Base-by-base conservation (phyloP, 108 stramenopile genomes). In the Stephanodiscus triporus region DNA sequence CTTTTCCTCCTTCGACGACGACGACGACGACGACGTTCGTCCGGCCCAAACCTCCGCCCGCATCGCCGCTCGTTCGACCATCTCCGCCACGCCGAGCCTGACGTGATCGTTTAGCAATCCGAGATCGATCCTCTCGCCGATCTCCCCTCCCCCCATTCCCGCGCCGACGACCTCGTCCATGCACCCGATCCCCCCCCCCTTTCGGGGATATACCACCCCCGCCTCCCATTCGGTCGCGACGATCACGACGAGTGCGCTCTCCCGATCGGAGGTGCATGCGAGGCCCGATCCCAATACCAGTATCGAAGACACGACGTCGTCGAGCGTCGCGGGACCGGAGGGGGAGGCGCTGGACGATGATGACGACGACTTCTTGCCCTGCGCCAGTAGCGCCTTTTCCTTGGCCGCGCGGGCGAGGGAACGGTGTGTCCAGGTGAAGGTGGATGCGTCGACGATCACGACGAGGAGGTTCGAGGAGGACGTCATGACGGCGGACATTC, bases 351-450 rank as follows among this genome's bases (percentile, higher is more conserved):
- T n/a, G n/a, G n/a, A n/a, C n/a, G n/a, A n/a, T n/a, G n/a, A n/a
- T n/a, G n/a, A n/a, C n/a, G n/a, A n/a, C n/a, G n/a, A n/a, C n/a
- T n/a, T n/a, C 73, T 93, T 91, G 27, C 77, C 75, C 27, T 76
- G 76, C 26, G 86, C 75, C 13, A 54, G 22, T 5, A 89, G 79
- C 17, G 70, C 66, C 72, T 85, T 84, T 70, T 91, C 91, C 32
- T 64, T 73, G 32, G 84, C 81, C 1, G 72, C 67, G 26, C 88
- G 85, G 37, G 66, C 59, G 43, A 87, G 20, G 9, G 85, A 77
- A 17, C 89, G 85, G 40, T 89, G 80, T 16, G 88, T 83, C 93
- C 93, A 95, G 9, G 88, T 87, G 9, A 89, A 71, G 38, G 93
- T 91, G 32, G 89, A 77, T 34, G 88, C 84, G 66, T 95, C 93